Percentiles rank a stretch among this genome's conserved stretches.
Evolutionary conservation across 257 asterid species (phyloP).

Genomic region (Solanum arcanum): DNA sequence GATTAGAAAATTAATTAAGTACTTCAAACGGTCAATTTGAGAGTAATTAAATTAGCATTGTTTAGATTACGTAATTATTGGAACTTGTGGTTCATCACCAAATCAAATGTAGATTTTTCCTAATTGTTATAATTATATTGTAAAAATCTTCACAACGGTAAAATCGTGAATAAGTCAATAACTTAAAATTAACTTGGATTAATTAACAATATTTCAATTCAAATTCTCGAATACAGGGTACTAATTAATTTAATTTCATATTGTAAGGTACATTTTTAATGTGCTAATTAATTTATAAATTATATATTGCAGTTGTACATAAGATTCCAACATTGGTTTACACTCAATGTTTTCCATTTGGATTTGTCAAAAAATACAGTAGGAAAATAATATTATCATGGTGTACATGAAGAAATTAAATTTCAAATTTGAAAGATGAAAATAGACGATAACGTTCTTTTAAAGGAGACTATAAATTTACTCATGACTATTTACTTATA

Average conservation of each 20-base stretch:
- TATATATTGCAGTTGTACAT: neutral
- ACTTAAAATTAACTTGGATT: neutral
- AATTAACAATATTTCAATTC: neutral
- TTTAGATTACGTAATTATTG: neutral
- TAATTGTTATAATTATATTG: neutral
- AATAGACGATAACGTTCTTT: neutral
- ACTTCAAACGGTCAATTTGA: constrained; percentile 2
- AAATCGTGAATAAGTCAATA: neutral
- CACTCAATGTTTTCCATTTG: neutral
- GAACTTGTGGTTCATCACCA: neutral
- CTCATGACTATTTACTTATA: too few species aligned
- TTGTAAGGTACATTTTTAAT: neutral
- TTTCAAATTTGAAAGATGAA: neutral
- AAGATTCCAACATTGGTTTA: neutral
- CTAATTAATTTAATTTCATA: neutral
- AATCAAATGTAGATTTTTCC: neutral
- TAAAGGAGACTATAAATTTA: neutral
- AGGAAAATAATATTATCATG: neutral
- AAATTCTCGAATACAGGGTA: neutral
- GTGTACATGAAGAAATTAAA: neutral
- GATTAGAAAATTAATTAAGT: neutral
- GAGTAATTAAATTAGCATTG: neutral
- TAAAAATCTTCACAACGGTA: neutral
- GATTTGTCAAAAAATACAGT: neutral
- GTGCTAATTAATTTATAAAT: neutral